Conservation (phyloP, 805 yeast genomes). For the Candida ipomoeae region DNA sequence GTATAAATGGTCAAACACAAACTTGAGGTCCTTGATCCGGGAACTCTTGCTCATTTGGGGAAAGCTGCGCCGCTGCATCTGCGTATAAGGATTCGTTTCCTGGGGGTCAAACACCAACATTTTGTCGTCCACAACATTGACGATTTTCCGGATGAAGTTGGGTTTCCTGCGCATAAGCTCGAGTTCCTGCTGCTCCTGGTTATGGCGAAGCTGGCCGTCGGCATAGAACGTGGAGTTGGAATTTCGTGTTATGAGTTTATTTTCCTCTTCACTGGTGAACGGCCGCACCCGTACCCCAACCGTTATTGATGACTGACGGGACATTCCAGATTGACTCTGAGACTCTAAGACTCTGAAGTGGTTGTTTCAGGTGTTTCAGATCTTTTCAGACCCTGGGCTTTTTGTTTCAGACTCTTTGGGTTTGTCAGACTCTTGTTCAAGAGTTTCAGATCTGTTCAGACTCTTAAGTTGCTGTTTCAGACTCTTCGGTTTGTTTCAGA, state of each 20-base stretch:
- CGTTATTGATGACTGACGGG: conserved; percentile 54
- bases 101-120: conserved; percentile 88
- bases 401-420: too few species aligned
- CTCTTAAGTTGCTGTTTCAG: too few species aligned
- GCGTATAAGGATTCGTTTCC: conserved; percentile 56
- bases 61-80: conserved; percentile 44
- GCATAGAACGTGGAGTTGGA: conserved; percentile 41
- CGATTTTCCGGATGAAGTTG: conserved; percentile 62
- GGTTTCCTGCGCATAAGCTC: conserved; percentile 20
- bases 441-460: too few species aligned
- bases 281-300: conserved; percentile 86
- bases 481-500: too few species aligned
- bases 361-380: neutral
- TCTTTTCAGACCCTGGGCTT: too few species aligned
- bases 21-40: conserved; percentile 67
- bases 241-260: conserved; percentile 37
- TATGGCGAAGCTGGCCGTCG: conserved; percentile 47
- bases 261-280: conserved; percentile 58
- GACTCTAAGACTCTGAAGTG: too few species aligned
- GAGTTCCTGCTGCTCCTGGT: conserved; percentile 5
- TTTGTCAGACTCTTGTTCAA: too few species aligned
- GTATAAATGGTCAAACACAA: conserved; percentile 77
- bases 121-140: conserved; percentile 76
- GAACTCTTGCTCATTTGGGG: conserved; percentile 36
- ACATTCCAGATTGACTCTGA: neutral